Conservation (phyloP, 2,329 filamentous ascomycete genomes). For the Aspergillus flavus region DNA sequence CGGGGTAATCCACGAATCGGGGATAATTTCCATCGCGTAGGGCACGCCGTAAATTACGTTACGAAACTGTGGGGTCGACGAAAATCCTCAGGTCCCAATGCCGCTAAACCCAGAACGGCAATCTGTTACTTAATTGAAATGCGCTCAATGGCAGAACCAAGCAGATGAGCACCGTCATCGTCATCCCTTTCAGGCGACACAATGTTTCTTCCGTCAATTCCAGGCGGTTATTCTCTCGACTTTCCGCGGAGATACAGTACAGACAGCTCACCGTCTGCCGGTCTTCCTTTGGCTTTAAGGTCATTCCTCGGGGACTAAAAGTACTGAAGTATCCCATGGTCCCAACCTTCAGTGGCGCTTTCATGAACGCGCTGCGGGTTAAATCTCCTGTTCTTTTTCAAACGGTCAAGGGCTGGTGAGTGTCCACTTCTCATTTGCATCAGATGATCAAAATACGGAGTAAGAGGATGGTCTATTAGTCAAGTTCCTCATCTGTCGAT, state of each 20-base stretch:
- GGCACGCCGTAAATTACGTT: slow-evolving; percentile 13
- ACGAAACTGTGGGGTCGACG: neutral
- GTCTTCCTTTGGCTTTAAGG: neutral
- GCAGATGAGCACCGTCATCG: neutral
- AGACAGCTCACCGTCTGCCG: neutral
- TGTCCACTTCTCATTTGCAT: neutral
- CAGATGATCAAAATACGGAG: neutral
- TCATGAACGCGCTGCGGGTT: neutral
- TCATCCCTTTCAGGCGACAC: neutral
- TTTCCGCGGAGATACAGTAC: slow-evolving; percentile 12
- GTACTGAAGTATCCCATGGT: neutral
- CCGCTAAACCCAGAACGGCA: slow-evolving; percentile 30
- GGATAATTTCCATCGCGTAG: neutral
- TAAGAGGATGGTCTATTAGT: neutral
- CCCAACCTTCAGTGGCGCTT: neutral
- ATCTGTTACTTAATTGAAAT: slow-evolving; percentile 42
- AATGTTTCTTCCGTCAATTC: neutral
- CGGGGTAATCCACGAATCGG: neutral
- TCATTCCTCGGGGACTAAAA: neutral
- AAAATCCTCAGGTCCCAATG: slow-evolving; percentile 11
- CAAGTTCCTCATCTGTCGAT: neutral
- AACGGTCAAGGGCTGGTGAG: neutral
- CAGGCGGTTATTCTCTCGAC: neutral
- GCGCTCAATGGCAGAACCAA: slow-evolving; percentile 33
- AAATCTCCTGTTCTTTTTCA: neutral